phyloP scores from a whole-genome alignment of 495 filamentous ascomycete species.

The Neurospora pannonica region DNA sequence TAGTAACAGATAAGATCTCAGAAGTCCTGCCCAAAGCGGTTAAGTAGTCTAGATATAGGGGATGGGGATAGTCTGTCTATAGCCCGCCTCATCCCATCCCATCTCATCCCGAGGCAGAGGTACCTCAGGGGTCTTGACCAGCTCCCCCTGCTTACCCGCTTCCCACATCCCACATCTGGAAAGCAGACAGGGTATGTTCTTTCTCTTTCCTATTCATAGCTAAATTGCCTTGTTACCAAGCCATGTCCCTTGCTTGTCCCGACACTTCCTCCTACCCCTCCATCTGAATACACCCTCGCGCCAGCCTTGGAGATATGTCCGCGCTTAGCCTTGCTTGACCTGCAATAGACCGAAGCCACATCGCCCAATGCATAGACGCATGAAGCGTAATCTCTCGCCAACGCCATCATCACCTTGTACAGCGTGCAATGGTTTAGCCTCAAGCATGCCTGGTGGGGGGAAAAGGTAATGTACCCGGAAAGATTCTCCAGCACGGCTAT shows the following conservation, averaged over 20 bases:
- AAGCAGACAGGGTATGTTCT: neutral
- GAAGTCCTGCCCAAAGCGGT: no score
- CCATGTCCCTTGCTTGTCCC: neutral
- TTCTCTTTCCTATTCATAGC: neutral
- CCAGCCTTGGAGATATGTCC: neutral
- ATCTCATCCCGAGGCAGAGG: neutral
- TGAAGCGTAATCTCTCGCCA: constrained; percentile 22
- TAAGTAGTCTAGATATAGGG: no score
- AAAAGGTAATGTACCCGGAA: neutral
- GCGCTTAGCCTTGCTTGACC: neutral
- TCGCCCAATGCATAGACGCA: constrained; percentile 23
- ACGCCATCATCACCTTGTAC: constrained; percentile 1
- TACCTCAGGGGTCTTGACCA: neutral
- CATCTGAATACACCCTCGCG: neutral
- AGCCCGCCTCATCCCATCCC: neutral
- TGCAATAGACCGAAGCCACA: neutral
- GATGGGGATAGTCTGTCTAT: no score
- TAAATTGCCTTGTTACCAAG: neutral
- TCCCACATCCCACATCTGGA: neutral
- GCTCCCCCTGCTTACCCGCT: neutral
- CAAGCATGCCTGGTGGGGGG: neutral
- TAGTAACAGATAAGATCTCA: no score
- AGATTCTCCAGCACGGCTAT: neutral
- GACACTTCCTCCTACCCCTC: neutral
- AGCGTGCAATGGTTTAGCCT: neutral